Evolutionary conservation across 1,284 basidiomycete genomes (phyloP).

Genomic region (Athelia sp.): DNA sequence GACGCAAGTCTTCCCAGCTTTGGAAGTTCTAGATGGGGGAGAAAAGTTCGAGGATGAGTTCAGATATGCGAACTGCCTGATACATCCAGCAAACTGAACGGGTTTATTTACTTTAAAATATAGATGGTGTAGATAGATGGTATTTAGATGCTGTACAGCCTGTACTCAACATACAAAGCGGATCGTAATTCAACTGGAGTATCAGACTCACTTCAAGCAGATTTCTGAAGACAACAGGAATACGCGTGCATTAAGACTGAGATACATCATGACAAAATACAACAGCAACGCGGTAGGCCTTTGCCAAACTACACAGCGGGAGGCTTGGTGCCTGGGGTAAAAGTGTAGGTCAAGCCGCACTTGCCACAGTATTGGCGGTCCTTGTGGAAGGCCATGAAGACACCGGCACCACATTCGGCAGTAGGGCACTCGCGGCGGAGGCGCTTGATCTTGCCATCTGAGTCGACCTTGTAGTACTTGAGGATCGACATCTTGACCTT

Average conservation of each 20-base stretch:
- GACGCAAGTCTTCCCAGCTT: conserved; percentile 23
- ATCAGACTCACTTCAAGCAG: no score
- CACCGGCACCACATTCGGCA: conserved; percentile 90
- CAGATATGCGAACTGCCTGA: conserved; percentile 10
- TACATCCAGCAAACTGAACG: conserved; percentile 1
- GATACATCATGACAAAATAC: no score
- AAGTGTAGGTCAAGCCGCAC: conserved; percentile 89
- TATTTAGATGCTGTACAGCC: conserved; percentile 2
- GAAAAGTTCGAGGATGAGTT: conserved; percentile 18
- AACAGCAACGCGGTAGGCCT: background rate
- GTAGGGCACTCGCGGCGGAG: conserved; percentile 94
- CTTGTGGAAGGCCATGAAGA: conserved; percentile 96
- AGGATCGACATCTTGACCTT: conserved; percentile 99
- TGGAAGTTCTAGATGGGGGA: conserved; percentile 23
- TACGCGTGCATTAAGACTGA: no score
- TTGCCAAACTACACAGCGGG: conserved; percentile 46
- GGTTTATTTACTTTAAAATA: background rate
- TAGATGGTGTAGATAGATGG: background rate
- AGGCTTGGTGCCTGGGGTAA: conserved; percentile 76
- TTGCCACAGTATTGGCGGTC: conserved; percentile 96
- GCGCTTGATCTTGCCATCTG: conserved; percentile 99
- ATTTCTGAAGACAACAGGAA: no score
- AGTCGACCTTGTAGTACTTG: conserved; percentile 99
- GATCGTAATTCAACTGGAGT: no score
- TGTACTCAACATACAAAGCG: background rate